Percentiles rank a stretch among this genome's conserved stretches.
Conservation (phyloP, 2,329 filamentous ascomycete species). For the Alternaria angustiovoidea region DNA sequence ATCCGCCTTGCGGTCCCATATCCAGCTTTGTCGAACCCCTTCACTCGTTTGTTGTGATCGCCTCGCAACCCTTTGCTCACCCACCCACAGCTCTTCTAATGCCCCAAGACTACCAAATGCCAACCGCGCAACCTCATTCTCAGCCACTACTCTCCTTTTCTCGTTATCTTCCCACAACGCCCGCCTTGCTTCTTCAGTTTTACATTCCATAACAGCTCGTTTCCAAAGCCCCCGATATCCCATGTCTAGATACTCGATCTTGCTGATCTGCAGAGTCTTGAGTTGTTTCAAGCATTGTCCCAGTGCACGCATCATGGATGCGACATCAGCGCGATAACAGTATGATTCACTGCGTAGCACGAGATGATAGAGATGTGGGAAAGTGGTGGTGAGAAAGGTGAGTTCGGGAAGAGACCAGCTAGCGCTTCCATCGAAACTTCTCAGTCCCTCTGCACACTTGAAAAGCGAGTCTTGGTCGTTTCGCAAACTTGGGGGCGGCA, state of each 20-base stretch:
- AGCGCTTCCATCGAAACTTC: conserved; percentile 21
- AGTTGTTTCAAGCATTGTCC: conserved; percentile 14
- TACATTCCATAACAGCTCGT: conserved; percentile 20
- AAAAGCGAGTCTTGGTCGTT: not conserved
- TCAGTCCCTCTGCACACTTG: conserved; percentile 2
- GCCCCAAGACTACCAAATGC: conserved; percentile 18
- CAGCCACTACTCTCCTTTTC: conserved; percentile 17
- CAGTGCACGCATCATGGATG: conserved; percentile 14
- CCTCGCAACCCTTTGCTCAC: conserved; percentile 26
- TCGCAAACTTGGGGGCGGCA: not conserved
- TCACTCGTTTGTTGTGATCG: not conserved
- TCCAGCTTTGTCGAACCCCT: conserved; percentile 12
- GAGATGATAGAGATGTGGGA: conserved; percentile 18
- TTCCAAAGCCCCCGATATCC: conserved; percentile 27
- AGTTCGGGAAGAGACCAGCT: conserved; percentile 24
- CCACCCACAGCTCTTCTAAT: conserved; percentile 25
- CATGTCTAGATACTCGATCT: conserved; percentile 23
- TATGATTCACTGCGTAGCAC: conserved; percentile 24
- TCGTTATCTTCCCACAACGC: conserved; percentile 25
- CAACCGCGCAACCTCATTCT: conserved; percentile 23
- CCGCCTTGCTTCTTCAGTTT: conserved; percentile 14
- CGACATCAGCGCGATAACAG: conserved; percentile 24
- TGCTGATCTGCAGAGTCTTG: conserved; percentile 16
- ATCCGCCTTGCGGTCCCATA: conserved; percentile 26
- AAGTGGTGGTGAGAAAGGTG: conserved; percentile 6